Evolutionary conservation across 805 yeast genomes (phyloP).

Genomic region (Zygosaccharomyces bisporus): DNA sequence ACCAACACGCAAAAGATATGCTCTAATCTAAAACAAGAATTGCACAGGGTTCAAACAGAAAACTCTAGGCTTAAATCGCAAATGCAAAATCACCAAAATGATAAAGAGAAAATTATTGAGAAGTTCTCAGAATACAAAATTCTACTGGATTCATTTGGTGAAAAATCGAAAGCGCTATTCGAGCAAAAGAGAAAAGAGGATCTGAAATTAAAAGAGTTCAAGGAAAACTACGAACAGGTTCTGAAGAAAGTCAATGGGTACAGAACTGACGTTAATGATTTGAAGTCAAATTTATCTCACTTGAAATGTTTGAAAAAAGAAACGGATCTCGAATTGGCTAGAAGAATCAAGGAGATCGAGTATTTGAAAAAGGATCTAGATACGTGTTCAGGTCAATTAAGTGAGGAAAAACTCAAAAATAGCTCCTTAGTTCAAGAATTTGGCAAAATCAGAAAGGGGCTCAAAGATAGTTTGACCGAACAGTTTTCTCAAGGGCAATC

Average conservation of each 20-base stretch:
- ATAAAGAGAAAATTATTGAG: slow-evolving; percentile 21
- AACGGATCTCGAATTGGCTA: slow-evolving; percentile 20
- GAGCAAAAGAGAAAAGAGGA: slow-evolving; percentile 27
- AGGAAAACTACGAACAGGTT: slow-evolving; percentile 21
- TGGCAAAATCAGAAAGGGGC: slow-evolving; percentile 10
- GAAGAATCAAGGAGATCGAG: slow-evolving; percentile 36
- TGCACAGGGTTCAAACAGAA: slow-evolving; percentile 31
- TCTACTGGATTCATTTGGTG: slow-evolving; percentile 23
- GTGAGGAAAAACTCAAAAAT: slow-evolving; percentile 44
- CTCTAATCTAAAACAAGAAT: slow-evolving; percentile 33
- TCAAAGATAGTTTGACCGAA: slow-evolving; percentile 7
- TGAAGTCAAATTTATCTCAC: slow-evolving; percentile 27
- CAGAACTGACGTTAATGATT: slow-evolving; percentile 21
- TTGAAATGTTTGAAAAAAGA: slow-evolving; percentile 26
- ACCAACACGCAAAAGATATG: slow-evolving; percentile 40
- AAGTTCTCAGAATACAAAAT: slow-evolving; percentile 26
- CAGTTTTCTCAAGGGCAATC: slow-evolving; percentile 6
- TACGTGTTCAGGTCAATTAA: slow-evolving; percentile 44
- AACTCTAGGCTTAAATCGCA: slow-evolving; percentile 28
- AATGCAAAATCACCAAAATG: slow-evolving; percentile 23
- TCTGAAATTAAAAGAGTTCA: slow-evolving; percentile 22
- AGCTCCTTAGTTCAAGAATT: slow-evolving; percentile 24
- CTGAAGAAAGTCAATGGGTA: slow-evolving; percentile 19
- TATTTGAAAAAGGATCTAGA: slow-evolving; percentile 38
- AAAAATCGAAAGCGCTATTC: slow-evolving; percentile 21